Conservation (phyloP, 2,329 filamentous ascomycete species). For the Blastomyces emzantsi region DNA sequence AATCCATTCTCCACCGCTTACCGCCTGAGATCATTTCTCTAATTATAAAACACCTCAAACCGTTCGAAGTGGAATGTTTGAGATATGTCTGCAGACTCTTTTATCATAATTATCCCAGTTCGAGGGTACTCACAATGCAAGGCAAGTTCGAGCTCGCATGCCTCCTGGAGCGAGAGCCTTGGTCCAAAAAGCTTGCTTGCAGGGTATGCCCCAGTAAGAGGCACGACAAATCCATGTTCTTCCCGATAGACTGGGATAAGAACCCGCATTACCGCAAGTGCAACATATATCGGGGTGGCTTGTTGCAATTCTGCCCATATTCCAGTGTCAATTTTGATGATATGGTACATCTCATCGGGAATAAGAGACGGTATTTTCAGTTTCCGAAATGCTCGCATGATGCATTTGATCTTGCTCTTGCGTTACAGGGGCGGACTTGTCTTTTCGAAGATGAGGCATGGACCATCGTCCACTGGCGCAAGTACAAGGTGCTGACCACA, state of each 20-base stretch:
- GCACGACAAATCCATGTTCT: not conserved
- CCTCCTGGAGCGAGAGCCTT: not conserved
- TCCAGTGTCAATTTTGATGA: not conserved
- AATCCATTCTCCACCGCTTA: not conserved
- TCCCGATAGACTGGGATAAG: not conserved
- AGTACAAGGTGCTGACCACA: not conserved
- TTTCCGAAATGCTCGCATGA: not conserved
- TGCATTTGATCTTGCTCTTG: not conserved
- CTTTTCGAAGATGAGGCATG: not conserved
- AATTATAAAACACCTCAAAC: not conserved
- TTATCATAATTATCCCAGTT: not conserved
- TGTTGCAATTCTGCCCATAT: not conserved
- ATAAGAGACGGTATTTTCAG: not conserved
- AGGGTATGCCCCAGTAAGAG: not conserved
- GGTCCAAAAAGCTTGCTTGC: not conserved
- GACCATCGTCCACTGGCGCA: not conserved
- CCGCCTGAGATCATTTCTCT: not conserved
- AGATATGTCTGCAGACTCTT: constrained; percentile 1
- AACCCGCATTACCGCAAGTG: not conserved
- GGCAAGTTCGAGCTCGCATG: not conserved
- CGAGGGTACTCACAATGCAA: not conserved
- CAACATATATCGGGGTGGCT: not conserved
- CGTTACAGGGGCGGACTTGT: not conserved
- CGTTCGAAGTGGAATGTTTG: not conserved
- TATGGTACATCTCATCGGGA: not conserved